Percentiles rank a stretch among this genome's conserved stretches.
Conservation (phyloP, 2,329 filamentous ascomycete genomes). For the Ophiocordyceps camponoti-leonardi region DNA sequence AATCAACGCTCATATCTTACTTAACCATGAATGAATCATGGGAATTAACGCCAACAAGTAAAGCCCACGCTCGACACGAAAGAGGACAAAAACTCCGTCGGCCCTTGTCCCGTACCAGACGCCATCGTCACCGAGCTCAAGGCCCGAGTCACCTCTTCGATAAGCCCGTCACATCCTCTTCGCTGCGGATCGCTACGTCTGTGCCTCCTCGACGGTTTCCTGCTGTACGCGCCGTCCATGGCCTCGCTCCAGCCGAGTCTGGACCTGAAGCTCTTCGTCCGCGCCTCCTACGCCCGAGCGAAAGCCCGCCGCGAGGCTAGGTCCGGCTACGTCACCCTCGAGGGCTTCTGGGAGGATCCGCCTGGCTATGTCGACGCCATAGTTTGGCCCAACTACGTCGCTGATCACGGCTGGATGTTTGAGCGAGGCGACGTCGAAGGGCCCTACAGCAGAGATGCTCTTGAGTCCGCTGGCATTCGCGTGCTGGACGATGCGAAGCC, state of each 20-base stretch:
- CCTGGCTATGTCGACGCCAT: constrained; percentile 86
- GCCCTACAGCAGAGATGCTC: constrained; percentile 25
- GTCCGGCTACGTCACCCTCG: constrained; percentile 61
- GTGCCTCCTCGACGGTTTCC: constrained; percentile 75
- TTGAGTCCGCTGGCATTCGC: constrained; percentile 25
- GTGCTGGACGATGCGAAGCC: constrained; percentile 28
- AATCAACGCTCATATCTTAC: too few species aligned
- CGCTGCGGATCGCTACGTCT: constrained; percentile 22
- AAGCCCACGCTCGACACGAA: constrained; percentile 16
- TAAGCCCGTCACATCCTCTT: constrained; percentile 23
- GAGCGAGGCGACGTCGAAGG: constrained; percentile 49
- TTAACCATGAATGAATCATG: too few species aligned
- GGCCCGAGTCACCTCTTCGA: constrained; percentile 28
- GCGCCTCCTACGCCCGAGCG: constrained; percentile 46
- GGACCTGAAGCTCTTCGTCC: constrained; percentile 64
- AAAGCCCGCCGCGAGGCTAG: constrained; percentile 50
- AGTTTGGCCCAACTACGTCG: constrained; percentile 90
- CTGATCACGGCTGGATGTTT: constrained; percentile 70
- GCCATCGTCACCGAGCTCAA: constrained; percentile 27
- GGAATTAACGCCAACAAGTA: too few species aligned
- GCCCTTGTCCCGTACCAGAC: constrained; percentile 32
- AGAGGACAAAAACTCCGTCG: constrained; percentile 46
- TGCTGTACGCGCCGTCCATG: constrained; percentile 51
- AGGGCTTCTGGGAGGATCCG: constrained; percentile 92
- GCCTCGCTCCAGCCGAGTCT: constrained; percentile 41